A percentile compares a stretch with the other conserved stretches of the same genome.
Evolutionary conservation across 768 basidiomycete species (phyloP).

Genomic region (Kwoniella dendrophila): DNA sequence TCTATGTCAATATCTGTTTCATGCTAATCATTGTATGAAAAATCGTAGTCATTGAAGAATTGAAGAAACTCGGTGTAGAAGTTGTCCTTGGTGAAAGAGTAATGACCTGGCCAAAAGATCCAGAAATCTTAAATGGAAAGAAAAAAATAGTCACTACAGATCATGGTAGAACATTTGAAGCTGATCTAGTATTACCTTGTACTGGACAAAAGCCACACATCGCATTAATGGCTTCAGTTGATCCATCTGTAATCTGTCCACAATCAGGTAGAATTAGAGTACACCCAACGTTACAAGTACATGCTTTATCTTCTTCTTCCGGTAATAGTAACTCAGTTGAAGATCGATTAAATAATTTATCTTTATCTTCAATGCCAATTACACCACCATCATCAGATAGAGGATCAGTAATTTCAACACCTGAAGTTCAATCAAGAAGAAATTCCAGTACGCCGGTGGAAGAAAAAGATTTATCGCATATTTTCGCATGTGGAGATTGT

Average conservation of each 20-base stretch:
- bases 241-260: slow-evolving; percentile 44
- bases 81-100: slow-evolving; percentile 50
- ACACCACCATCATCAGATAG: slow-evolving; percentile 25
- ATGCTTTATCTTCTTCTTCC: slow-evolving; percentile 22
- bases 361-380: slow-evolving; percentile 15
- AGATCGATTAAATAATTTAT: slow-evolving; percentile 27
- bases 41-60: slow-evolving; percentile 34
- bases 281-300: slow-evolving; percentile 45
- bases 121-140: slow-evolving; percentile 39
- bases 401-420: slow-evolving; percentile 1
- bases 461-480: slow-evolving; percentile 31
- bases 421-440: slow-evolving; percentile 12
- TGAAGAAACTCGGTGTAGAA: slow-evolving; percentile 44
- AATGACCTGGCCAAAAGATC: slow-evolving; percentile 39
- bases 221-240: slow-evolving; percentile 45
- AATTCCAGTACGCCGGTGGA: not conserved
- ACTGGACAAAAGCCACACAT: slow-evolving; percentile 55
- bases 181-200: slow-evolving; percentile 53
- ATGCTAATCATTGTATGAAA: not conserved
- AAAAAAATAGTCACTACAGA: slow-evolving; percentile 44
- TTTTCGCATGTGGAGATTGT: slow-evolving; percentile 56
- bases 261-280: slow-evolving; percentile 45
- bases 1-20: not conserved
- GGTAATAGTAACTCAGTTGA: slow-evolving; percentile 16
- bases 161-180: slow-evolving; percentile 44